Conservation (phyloP, 441 rosid species). For the Cnidoscolus chayamansa region DNA sequence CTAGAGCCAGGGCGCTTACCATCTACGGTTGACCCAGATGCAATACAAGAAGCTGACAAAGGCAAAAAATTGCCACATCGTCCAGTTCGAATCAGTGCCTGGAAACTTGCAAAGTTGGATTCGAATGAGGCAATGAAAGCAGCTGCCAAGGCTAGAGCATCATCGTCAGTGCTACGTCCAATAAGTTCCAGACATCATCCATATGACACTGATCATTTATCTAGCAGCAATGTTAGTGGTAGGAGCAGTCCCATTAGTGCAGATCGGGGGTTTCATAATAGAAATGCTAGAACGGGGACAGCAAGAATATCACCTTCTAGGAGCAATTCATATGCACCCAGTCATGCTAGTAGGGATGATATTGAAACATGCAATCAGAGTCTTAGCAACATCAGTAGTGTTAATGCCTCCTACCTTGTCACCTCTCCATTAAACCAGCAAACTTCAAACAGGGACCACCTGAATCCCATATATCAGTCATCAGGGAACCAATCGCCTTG, state of each 20-base stretch:
- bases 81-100: constrained; percentile 82
- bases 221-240: constrained; percentile 66
- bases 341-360: constrained; percentile 58
- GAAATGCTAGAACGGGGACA: constrained; percentile 36
- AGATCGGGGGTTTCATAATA: constrained; percentile 41
- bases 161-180: constrained; percentile 82
- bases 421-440: constrained; percentile 46
- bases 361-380: constrained; percentile 50
- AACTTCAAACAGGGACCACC: constrained; percentile 51
- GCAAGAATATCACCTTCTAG: constrained; percentile 36
- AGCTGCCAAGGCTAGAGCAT: constrained; percentile 86
- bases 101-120: constrained; percentile 92
- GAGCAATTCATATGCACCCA: constrained; percentile 48
- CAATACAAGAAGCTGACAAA: constrained; percentile 40
- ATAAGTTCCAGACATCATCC: constrained; percentile 50
- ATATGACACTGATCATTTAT: constrained; percentile 46
- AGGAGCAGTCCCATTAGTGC: constrained; percentile 69
- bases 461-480: constrained; percentile 70
- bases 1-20: constrained; percentile 76
- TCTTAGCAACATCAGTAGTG: constrained; percentile 53
- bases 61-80: constrained; percentile 63
- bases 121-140: constrained; percentile 75
- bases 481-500: constrained; percentile 58
- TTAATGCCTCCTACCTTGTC: constrained; percentile 42
- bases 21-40: constrained; percentile 80